Percentiles rank a stretch among this genome's conserved stretches.
These are phyloP conservation scores for Telopea speciosissima DNA, from an alignment of 177 flowering plant genomes.

Conservation along the genomic window DNA sequence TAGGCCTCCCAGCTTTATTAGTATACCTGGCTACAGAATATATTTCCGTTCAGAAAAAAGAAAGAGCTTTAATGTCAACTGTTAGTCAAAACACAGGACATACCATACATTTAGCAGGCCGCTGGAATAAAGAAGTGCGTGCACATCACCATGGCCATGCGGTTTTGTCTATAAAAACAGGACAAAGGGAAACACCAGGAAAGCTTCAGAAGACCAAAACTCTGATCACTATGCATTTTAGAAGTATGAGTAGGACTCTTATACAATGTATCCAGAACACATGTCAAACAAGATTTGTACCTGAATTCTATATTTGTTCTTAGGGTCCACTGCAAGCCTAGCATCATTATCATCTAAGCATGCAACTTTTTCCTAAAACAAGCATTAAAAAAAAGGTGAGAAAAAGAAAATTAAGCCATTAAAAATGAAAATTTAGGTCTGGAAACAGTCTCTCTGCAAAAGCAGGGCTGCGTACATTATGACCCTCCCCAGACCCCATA, in stretches of 20 bases:
- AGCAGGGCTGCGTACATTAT: no score
- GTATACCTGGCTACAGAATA: no score
- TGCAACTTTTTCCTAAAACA: constrained; percentile 91
- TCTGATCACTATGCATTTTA: neutral
- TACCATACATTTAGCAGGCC: constrained; percentile 81
- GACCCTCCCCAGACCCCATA: no score
- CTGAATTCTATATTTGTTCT: constrained; percentile 79
- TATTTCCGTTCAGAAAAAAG: no score
- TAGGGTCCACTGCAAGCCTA: constrained; percentile 86
- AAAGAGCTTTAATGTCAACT: neutral
- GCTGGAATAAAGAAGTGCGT: constrained; percentile 86
- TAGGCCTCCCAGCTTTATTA: no score
- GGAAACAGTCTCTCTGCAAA: no score
- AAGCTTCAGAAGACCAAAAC: neutral
- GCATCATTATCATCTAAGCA: constrained; percentile 96
- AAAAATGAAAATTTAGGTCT: neutral
- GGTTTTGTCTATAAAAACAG: constrained; percentile 74
- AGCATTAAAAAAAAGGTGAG: neutral
- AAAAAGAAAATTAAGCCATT: neutral
- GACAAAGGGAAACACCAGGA: constrained; percentile 5
- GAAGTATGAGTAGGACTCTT: neutral
- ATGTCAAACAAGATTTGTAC: constrained; percentile 23
- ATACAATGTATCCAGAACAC: neutral
- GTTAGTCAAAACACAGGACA: constrained; percentile 8
- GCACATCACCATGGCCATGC: constrained; percentile 99